phyloP scores from a whole-genome alignment of 352 stramenopile genomes.

The Globisporangium splendens region DNA sequence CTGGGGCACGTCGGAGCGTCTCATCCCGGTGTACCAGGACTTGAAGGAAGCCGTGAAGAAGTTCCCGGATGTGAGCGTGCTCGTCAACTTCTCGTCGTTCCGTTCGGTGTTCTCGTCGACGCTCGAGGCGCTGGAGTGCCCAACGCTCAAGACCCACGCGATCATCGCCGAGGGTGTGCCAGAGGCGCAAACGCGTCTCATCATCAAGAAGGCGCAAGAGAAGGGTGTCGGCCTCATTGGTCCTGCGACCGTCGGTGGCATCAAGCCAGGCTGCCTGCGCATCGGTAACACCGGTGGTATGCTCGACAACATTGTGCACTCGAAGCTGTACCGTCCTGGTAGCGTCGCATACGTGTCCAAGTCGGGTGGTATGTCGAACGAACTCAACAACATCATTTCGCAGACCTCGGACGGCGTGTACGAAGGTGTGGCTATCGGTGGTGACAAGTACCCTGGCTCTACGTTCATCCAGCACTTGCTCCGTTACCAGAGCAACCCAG shows the following conservation, averaged over 20 bases:
- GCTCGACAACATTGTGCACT: conserved; percentile 98
- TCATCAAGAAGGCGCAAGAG: conserved; percentile 91
- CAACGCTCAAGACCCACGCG: conserved; percentile 93
- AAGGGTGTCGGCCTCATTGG: conserved; percentile 94
- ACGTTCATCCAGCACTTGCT: conserved; percentile 97
- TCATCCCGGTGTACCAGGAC: conserved; percentile 92
- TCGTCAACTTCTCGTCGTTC: conserved; percentile 98
- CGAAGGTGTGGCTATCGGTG: conserved; percentile 92
- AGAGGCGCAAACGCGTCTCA: conserved; percentile 92
- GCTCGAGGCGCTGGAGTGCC: conserved; percentile 92
- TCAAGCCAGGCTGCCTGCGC: conserved; percentile 95
- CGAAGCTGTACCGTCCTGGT: conserved; percentile 94
- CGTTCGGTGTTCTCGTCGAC: conserved; percentile 94
- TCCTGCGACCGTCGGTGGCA: conserved; percentile 95
- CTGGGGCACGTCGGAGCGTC: conserved; percentile 93
- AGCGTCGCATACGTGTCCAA: conserved; percentile 97
- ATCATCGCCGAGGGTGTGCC: conserved; percentile 98
- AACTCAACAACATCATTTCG: conserved; percentile 98
- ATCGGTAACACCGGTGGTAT: conserved; percentile 98
- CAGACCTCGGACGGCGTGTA: conserved; percentile 95
- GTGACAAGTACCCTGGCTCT: conserved; percentile 95
- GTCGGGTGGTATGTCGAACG: conserved; percentile 96
- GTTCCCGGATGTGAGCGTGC: conserved; percentile 91
- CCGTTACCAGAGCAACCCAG: conserved; percentile 94
- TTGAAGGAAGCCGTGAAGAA: conserved; percentile 91